These are phyloP conservation scores for Ascochyta rabiei DNA, from an alignment of 2,329 filamentous ascomycete genomes.

Conservation along the genomic window DNA sequence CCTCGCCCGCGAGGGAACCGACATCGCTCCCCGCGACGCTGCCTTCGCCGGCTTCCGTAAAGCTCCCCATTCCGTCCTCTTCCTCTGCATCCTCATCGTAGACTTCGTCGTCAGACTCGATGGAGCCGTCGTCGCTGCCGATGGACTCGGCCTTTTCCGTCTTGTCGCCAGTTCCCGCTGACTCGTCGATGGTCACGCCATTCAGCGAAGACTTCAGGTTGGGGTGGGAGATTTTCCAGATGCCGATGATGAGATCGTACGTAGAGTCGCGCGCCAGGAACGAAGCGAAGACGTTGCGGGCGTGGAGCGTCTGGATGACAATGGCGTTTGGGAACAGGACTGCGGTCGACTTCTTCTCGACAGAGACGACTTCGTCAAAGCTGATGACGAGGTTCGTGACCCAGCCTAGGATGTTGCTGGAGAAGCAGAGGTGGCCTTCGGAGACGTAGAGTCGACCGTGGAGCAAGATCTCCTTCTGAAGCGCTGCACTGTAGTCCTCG, in stretches of 20 bases:
- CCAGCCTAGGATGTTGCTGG: slow-evolving; percentile 98
- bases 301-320: slow-evolving; percentile 93
- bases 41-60: slow-evolving; percentile 60
- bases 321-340: slow-evolving; percentile 96
- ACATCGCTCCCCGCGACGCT: slow-evolving; percentile 62
- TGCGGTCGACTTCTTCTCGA: slow-evolving; percentile 96
- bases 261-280: slow-evolving; percentile 94
- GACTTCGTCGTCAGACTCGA: slow-evolving; percentile 75
- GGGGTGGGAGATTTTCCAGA: slow-evolving; percentile 97
- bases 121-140: slow-evolving; percentile 53
- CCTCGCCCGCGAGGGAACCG: slow-evolving; percentile 59
- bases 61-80: slow-evolving; percentile 70
- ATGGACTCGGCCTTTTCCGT: slow-evolving; percentile 80
- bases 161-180: slow-evolving; percentile 76
- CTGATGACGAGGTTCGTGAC: slow-evolving; percentile 96
- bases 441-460: slow-evolving; percentile 95
- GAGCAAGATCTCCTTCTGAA: slow-evolving; percentile 93
- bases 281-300: slow-evolving; percentile 94
- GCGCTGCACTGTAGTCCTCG: slow-evolving; percentile 95
- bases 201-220: slow-evolving; percentile 90
- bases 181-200: slow-evolving; percentile 78
- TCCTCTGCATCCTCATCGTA: slow-evolving; percentile 82
- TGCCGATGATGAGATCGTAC: slow-evolving; percentile 95
- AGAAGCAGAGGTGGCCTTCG: slow-evolving; percentile 97
- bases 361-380: slow-evolving; percentile 95